These are phyloP conservation scores for Fusarium begoniae DNA, from an alignment of 2,329 filamentous ascomycete genomes.

Conservation along the genomic window DNA sequence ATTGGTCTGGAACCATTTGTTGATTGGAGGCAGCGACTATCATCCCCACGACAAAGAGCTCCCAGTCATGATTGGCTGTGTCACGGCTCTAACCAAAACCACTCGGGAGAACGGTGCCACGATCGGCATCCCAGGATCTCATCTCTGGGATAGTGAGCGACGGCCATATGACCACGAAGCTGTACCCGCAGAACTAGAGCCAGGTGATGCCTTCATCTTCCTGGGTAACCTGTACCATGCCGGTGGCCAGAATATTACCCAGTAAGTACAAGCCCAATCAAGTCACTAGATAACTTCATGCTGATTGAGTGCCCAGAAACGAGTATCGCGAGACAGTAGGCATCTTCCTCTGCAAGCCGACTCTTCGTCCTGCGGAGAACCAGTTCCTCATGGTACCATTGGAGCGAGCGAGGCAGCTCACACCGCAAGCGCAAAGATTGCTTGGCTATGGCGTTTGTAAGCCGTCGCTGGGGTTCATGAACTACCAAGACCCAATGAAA, in stretches of 20 bases:
- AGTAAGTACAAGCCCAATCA: neutral
- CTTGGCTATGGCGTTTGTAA: conserved; percentile 16
- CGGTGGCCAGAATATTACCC: conserved; percentile 50
- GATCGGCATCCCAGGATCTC: conserved; percentile 51
- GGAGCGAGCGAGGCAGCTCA: conserved; percentile 11
- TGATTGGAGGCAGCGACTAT: neutral
- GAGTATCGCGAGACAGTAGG: conserved; percentile 22
- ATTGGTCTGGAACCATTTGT: neutral
- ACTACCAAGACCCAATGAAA: conserved; percentile 27
- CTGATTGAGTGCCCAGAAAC: neutral
- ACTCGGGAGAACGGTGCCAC: conserved; percentile 54
- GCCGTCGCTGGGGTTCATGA: conserved; percentile 18
- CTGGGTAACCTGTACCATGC: conserved; percentile 53
- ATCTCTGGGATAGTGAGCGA: conserved; percentile 52
- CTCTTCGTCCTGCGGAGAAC: conserved; percentile 20
- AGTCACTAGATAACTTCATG: too few species aligned
- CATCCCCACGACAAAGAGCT: conserved; percentile 5
- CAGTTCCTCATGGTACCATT: conserved; percentile 23
- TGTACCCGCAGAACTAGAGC: conserved; percentile 51
- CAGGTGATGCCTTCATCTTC: conserved; percentile 52
- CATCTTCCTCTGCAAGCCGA: conserved; percentile 22
- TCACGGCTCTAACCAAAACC: conserved; percentile 49
- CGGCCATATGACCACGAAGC: conserved; percentile 50
- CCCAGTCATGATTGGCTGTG: conserved; percentile 24
- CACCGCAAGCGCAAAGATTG: conserved; percentile 16